Evolutionary conservation across 345 rosid species (phyloP).

Genomic region (Salix caprea): DNA sequence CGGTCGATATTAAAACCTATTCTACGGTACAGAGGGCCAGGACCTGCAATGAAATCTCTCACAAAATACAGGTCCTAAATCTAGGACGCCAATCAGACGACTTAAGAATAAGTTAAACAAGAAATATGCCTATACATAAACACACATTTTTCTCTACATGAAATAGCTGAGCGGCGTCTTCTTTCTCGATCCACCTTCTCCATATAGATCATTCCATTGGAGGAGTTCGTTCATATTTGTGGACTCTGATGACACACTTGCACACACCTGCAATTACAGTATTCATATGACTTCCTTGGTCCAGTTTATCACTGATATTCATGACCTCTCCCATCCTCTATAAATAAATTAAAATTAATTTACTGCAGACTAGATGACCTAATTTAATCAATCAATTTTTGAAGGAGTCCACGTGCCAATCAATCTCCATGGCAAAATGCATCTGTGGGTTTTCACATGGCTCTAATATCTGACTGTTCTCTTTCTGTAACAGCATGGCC

Average conservation of each 20-base stretch:
- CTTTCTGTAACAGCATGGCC: too few relatives aligned
- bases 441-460: too few relatives aligned
- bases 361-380: background rate
- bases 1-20: constrained; percentile 16
- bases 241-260: constrained; percentile 96
- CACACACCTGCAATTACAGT: constrained; percentile 62
- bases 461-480: too few relatives aligned
- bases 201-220: constrained; percentile 94
- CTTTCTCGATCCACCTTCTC: constrained; percentile 98
- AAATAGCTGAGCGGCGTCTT: constrained; percentile 84
- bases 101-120: constrained; percentile 23
- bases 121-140: constrained; percentile 29
- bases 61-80: constrained; percentile 16
- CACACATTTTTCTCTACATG: constrained; percentile 50
- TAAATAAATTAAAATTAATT: background rate
- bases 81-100: constrained; percentile 14
- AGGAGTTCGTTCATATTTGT: constrained; percentile 86
- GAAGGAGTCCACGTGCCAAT: background rate
- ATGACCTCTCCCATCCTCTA: background rate
- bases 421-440: too few relatives aligned
- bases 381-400: background rate
- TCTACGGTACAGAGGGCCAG: constrained; percentile 32
- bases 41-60: constrained; percentile 27
- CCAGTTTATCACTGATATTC: background rate
- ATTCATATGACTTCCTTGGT: background rate